A percentile compares a stretch with the other conserved stretches of the same genome.
Evolutionary conservation across 1,284 basidiomycete species (phyloP).

Genomic region (Trametes hirsuta): DNA sequence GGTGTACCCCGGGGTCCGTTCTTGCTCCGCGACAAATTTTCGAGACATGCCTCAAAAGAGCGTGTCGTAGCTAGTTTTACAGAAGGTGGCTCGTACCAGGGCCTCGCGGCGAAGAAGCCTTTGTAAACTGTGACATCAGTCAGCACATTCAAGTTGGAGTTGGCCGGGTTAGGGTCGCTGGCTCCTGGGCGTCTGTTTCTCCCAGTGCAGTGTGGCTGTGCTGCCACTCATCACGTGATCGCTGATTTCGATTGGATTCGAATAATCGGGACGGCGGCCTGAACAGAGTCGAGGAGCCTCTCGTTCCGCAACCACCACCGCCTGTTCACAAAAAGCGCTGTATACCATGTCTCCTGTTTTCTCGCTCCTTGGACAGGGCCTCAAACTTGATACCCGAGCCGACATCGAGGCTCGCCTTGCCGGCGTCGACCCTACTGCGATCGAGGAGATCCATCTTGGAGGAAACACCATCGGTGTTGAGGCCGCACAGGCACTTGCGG

Average conservation of each 20-base stretch:
- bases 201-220: slow-evolving; percentile 17
- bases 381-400: slow-evolving; percentile 82
- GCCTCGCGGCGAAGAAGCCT: not conserved
- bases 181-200: not conserved
- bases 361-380: slow-evolving; percentile 72
- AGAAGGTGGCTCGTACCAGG: not conserved
- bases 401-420: slow-evolving; percentile 84
- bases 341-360: slow-evolving; percentile 41
- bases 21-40: slow-evolving; percentile 32
- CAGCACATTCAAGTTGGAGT: not conserved
- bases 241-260: slow-evolving; percentile 19
- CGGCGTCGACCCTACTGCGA: slow-evolving; percentile 62
- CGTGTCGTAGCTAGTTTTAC: not conserved
- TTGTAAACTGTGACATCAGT: slow-evolving; percentile 2
- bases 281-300: not conserved
- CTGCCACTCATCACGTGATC: slow-evolving; percentile 15
- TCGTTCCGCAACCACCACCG: slow-evolving; percentile 15
- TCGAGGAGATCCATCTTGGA: slow-evolving; percentile 92
- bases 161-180: slow-evolving; percentile 13
- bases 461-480: slow-evolving; percentile 97
- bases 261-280: slow-evolving; percentile 10
- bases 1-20: slow-evolving; percentile 41
- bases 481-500: slow-evolving; percentile 86
- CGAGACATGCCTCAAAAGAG: not conserved
- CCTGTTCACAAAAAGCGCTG: not conserved